Conservation (phyloP, 371 early-diverging fungal species). For the Mortierella sp. region DNA sequence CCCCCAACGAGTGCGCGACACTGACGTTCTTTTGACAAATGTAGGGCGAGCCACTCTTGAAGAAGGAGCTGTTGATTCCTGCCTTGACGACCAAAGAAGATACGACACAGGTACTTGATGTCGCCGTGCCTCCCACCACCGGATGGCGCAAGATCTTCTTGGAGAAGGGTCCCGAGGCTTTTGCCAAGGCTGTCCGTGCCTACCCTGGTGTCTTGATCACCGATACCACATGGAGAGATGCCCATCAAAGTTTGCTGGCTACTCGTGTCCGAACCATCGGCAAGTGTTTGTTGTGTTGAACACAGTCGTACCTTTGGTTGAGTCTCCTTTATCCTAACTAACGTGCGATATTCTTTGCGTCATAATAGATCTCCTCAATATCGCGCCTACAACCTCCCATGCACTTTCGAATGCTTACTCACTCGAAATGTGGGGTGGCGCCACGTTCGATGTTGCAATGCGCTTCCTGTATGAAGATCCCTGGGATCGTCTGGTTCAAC, state of each 20-base stretch:
- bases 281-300: too few relatives aligned
- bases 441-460: constrained; percentile 96
- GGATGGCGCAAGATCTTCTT: constrained; percentile 93
- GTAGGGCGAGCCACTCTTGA: constrained; percentile 68
- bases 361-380: constrained; percentile 66
- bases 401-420: constrained; percentile 89
- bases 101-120: constrained; percentile 58
- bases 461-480: constrained; percentile 95
- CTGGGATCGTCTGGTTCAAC: constrained; percentile 87
- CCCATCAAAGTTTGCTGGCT: constrained; percentile 93
- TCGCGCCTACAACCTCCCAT: constrained; percentile 90
- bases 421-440: constrained; percentile 95
- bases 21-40: neutral
- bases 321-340: too few relatives aligned
- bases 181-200: constrained; percentile 89
- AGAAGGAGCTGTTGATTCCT: constrained; percentile 72
- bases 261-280: constrained; percentile 95
- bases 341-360: too few relatives aligned
- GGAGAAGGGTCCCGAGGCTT: constrained; percentile 86
- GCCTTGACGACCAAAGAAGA: constrained; percentile 58
- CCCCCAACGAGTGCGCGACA: too few relatives aligned
- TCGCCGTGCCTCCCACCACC: constrained; percentile 64
- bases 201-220: constrained; percentile 90
- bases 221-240: constrained; percentile 97
- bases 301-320: too few relatives aligned